These are phyloP conservation scores for Rutidosis leptorrhynchoides DNA, from an alignment of 129 eudicot genomes.

Conservation along the genomic window DNA sequence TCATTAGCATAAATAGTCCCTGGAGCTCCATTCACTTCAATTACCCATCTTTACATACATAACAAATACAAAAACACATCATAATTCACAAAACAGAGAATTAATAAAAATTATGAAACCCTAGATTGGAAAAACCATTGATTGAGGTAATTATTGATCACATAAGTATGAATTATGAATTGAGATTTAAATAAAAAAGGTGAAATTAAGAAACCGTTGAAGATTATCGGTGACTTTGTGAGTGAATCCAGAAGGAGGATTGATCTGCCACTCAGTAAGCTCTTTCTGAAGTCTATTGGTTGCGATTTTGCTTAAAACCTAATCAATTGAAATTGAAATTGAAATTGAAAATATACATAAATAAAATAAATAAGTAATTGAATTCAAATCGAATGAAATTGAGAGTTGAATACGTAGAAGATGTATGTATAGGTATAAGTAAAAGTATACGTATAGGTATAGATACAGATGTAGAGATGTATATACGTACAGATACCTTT, in stretches of 20 bases:
- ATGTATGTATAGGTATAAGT: not conserved
- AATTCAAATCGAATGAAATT: conserved; percentile 15
- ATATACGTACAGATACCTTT: conserved; percentile 44
- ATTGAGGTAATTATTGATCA: not conserved
- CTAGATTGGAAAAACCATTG: conserved; percentile 7
- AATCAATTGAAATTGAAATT: not conserved
- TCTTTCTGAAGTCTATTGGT: conserved; percentile 92
- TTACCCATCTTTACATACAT: conserved; percentile 59
- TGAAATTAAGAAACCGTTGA: conserved; percentile 51
- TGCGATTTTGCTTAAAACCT: conserved; percentile 92
- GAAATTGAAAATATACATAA: not conserved
- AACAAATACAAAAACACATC: conserved; percentile 23
- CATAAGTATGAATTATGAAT: conserved; percentile 9
- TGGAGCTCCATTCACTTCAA: conserved; percentile 83
- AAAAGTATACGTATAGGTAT: conserved; percentile 1
- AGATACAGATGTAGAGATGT: conserved; percentile 11
- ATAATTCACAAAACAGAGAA: conserved; percentile 21
- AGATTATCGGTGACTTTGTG: conserved; percentile 95
- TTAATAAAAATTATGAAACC: conserved; percentile 13
- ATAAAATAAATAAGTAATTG: conserved; percentile 1
- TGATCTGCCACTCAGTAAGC: conserved; percentile 94
- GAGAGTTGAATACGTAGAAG: not conserved
- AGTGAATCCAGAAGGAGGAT: conserved; percentile 82
- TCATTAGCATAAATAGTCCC: conserved; percentile 79
- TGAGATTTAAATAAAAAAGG: not conserved